A percentile compares a stretch with the other conserved stretches of the same genome.
Conservation (phyloP, 805 yeast genomes). For the Nakazawaea pomicola region DNA sequence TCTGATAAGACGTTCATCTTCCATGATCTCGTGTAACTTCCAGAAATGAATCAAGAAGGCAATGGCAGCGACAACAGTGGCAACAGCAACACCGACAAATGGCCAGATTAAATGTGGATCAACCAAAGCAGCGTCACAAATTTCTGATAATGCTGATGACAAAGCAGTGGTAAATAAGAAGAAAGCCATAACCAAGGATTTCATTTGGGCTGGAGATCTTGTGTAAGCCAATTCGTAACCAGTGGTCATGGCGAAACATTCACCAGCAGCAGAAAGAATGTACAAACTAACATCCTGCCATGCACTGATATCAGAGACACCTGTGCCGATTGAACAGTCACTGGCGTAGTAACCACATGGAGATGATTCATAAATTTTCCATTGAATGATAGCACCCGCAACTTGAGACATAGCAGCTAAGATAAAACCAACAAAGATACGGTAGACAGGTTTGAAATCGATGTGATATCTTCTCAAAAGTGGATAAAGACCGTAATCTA, state of each 20-base stretch:
- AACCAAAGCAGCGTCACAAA: constrained; percentile 32
- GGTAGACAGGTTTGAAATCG: constrained; percentile 38
- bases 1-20: constrained; percentile 18
- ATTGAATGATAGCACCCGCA: constrained; percentile 47
- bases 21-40: constrained; percentile 26
- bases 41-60: constrained; percentile 23
- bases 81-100: constrained; percentile 34
- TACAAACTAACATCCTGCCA: constrained; percentile 21
- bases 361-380: constrained; percentile 39
- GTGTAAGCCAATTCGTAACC: constrained; percentile 44
- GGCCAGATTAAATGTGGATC: constrained; percentile 41
- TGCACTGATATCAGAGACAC: constrained; percentile 22
- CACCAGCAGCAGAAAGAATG: constrained; percentile 37
- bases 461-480: constrained; percentile 35
- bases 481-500: constrained; percentile 44
- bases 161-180: constrained; percentile 31
- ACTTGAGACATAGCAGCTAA: constrained; percentile 42
- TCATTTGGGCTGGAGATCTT: constrained; percentile 40
- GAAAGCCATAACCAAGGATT: constrained; percentile 40
- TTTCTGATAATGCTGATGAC: constrained; percentile 42
- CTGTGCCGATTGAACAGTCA: constrained; percentile 18
- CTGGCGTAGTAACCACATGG: constrained; percentile 43
- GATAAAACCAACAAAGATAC: constrained; percentile 43
- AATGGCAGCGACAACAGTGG: constrained; percentile 30
- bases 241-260: constrained; percentile 40